These are phyloP conservation scores for Carex littledalei DNA, from an alignment of 176 grass and related monocot genomes.

Conservation along the genomic window DNA sequence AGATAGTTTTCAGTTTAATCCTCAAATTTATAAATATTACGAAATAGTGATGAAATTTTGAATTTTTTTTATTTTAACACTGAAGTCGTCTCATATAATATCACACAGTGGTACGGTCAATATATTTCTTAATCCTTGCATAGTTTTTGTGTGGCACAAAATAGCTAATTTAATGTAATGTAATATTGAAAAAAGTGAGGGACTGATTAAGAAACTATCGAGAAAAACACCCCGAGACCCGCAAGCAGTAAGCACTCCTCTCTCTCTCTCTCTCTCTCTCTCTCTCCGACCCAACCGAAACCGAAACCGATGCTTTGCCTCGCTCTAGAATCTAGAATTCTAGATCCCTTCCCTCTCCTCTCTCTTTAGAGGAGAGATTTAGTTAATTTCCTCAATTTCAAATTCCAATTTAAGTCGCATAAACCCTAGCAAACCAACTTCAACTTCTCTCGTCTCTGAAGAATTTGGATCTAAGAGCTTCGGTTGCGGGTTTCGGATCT, in stretches of 20 bases:
- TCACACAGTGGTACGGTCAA: no score
- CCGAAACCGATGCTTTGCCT: background rate
- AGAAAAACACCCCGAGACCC: background rate
- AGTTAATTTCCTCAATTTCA: background rate
- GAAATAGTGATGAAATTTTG: no score
- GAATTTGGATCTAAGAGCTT: constrained; percentile 27
- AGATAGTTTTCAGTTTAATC: no score
- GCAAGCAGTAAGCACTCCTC: background rate
- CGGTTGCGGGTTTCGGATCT: constrained; percentile 5
- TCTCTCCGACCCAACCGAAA: background rate
- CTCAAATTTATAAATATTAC: no score
- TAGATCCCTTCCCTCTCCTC: constrained; percentile 20
- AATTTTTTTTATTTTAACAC: no score
- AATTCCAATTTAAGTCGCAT: constrained; percentile 32
- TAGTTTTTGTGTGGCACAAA: no score
- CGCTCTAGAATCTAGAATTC: background rate
- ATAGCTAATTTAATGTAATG: no score
- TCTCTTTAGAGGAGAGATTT: background rate
- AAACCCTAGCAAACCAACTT: background rate
- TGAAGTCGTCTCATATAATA: no score
- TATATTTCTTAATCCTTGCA: no score
- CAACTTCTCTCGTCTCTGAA: background rate
- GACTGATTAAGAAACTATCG: no score
- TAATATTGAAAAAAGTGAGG: no score
- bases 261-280: background rate